Evolutionary conservation across 176 grass and related monocot genomes (phyloP).

Genomic region (Phoenix dactylifera): DNA sequence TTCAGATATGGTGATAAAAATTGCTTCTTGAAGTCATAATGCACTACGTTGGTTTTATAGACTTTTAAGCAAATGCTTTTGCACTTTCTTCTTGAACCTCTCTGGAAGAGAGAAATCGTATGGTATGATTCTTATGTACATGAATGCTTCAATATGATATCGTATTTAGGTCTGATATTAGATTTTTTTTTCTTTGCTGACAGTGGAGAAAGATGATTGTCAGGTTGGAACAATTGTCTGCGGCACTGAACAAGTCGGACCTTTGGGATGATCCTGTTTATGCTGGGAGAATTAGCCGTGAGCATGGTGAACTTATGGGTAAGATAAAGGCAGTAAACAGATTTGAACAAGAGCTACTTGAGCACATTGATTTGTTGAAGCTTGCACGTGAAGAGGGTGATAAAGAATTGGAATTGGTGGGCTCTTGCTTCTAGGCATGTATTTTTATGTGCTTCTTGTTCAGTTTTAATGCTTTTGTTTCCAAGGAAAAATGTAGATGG

Average conservation of each 20-base stretch:
- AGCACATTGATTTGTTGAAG: slow-evolving; percentile 85
- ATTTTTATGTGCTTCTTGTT: not conserved
- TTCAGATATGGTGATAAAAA: too few species aligned
- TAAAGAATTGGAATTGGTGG: slow-evolving; percentile 73
- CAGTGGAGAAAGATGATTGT: slow-evolving; percentile 81
- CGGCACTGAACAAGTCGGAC: slow-evolving; percentile 62
- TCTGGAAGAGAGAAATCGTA: too few species aligned
- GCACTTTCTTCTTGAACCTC: too few species aligned
- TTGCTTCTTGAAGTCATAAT: too few species aligned
- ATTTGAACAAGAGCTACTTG: slow-evolving; percentile 72
- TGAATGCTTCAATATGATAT: too few species aligned
- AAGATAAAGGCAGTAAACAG: slow-evolving; percentile 72
- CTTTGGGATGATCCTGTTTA: slow-evolving; percentile 86
- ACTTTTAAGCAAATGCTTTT: too few species aligned
- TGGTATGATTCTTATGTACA: too few species aligned
- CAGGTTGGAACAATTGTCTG: slow-evolving; percentile 51
- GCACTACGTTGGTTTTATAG: too few species aligned
- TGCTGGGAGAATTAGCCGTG: slow-evolving; percentile 77
- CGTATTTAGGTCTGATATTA: not conserved
- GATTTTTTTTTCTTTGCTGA: slow-evolving; percentile 1
- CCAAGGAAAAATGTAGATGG: too few species aligned
- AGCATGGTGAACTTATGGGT: slow-evolving; percentile 67
- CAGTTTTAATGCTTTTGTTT: too few species aligned
- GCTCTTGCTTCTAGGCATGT: slow-evolving; percentile 23
- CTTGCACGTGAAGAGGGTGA: slow-evolving; percentile 88